A percentile compares a stretch with the other conserved stretches of the same genome.
phyloP scores from a whole-genome alignment of 345 rosid genomes.

The Syzygium aromaticum region DNA sequence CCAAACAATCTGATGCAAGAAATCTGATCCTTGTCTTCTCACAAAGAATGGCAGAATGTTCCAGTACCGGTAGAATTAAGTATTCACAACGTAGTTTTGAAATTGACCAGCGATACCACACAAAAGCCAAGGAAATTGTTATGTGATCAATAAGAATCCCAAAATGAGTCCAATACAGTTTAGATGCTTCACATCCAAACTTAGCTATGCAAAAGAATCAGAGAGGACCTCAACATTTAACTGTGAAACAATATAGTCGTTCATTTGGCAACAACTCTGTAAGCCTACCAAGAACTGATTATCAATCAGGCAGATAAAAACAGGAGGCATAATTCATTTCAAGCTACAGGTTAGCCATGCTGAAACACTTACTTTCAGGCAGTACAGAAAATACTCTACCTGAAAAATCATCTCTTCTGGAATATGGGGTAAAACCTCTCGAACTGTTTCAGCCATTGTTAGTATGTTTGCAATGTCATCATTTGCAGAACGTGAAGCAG shows the following conservation, averaged over 20 bases:
- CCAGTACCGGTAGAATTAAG: neutral
- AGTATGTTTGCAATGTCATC: slow-evolving; percentile 65
- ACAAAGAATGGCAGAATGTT: neutral
- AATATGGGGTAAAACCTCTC: slow-evolving; percentile 91
- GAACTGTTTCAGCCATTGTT: slow-evolving; percentile 92
- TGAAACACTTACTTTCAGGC: neutral
- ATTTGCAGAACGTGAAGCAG: slow-evolving; percentile 33
- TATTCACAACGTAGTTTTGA: neutral
- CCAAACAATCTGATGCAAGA: neutral
- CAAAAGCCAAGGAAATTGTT: neutral
- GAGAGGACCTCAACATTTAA: neutral
- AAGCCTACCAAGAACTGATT: neutral
- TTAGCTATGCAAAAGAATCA: neutral
- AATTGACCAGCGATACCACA: neutral
- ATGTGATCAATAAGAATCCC: neutral
- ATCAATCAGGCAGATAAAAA: neutral
- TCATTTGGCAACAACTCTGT: neutral
- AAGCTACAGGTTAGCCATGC: neutral
- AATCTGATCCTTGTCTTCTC: neutral
- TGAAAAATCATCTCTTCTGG: slow-evolving; percentile 86
- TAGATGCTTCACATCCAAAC: neutral
- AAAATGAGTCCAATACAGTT: neutral
- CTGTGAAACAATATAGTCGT: neutral
- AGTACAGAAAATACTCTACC: slow-evolving; percentile 29
- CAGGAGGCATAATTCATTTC: neutral